Evolutionary conservation across 1,139 yeast genomes (phyloP).

Genomic region (Diutina mesorugosa): DNA sequence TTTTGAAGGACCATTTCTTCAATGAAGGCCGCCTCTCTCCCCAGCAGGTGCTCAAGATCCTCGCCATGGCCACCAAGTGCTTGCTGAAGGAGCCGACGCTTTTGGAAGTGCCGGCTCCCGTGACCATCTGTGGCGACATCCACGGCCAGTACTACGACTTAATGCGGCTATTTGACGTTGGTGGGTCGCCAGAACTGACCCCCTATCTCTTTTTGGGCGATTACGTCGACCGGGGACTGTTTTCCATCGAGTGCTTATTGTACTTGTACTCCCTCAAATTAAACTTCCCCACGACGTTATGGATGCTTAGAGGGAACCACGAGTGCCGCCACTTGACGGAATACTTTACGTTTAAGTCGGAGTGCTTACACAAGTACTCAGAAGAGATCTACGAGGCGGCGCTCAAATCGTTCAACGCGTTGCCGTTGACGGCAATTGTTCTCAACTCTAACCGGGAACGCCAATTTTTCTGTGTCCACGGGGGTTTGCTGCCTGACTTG

Average conservation of each 20-base stretch:
- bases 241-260: slow-evolving; percentile 78
- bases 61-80: slow-evolving; percentile 56
- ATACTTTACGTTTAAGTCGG: slow-evolving; percentile 85
- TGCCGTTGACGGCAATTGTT: slow-evolving; percentile 91
- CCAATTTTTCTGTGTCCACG: slow-evolving; percentile 94
- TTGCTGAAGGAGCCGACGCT: slow-evolving; percentile 67
- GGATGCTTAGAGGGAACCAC: slow-evolving; percentile 88
- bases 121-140: slow-evolving; percentile 91
- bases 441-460: slow-evolving; percentile 29
- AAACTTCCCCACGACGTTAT: slow-evolving; percentile 63
- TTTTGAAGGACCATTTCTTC: slow-evolving; percentile 61
- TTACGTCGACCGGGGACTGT: slow-evolving; percentile 91
- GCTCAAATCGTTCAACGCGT: slow-evolving; percentile 68
- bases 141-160: slow-evolving; percentile 94
- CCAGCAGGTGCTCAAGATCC: slow-evolving; percentile 58
- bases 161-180: slow-evolving; percentile 85
- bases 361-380: slow-evolving; percentile 80
- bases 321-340: slow-evolving; percentile 91
- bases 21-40: slow-evolving; percentile 72
- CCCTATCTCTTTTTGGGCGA: slow-evolving; percentile 85
- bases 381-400: slow-evolving; percentile 58
- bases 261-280: slow-evolving; percentile 73
- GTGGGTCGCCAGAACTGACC: slow-evolving; percentile 74
- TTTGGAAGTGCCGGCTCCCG: slow-evolving; percentile 78
- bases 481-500: slow-evolving; percentile 88